Base-by-base conservation (phyloP, 139 green algal species). In the Desmodesmus armatus region DNA sequence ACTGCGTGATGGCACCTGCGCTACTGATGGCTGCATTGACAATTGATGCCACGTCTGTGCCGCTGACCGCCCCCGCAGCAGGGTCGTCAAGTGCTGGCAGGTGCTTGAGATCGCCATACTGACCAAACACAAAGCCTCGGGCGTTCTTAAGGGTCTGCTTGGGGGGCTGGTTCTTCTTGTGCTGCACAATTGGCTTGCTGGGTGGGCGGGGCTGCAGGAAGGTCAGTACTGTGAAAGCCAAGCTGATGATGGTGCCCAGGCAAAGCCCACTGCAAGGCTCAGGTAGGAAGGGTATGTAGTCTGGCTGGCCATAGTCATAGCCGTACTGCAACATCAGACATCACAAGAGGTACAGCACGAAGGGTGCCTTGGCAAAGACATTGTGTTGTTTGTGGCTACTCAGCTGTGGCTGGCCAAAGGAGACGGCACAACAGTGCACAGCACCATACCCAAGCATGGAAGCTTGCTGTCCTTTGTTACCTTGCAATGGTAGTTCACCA, bases 271-370 rank as follows among this genome's bases (percentile, higher is more conserved):
- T 43, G 7, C 60, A 63, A 43, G 41, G 17, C 5, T 25, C 5
- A 7, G 71, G 71, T 25, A 53, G 62, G 27, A 78, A 43, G 17
- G 41, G 41, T 43, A 78, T 41, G 41, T 78, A 62, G 41, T 78
- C 71, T 40, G 41, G 71, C n/a, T 33, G 5, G 25, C 71, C 71
- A 31, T 78, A 78, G 43, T 78, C 71, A n/a, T 78, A 78, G 17
- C 43, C n/a, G 27, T 55, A 7, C 71, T 78, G 43, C 71, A 78
- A 13, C 5, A 58, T 13, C 58, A 66, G 58, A 23, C 7, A 27
- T 27, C 17, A 69, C 7, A 11, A 69, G 7, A 69, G 29, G 19
- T 29, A 69, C 15, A n/a, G 15, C 9, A 75, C 5, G 60, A 69
- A 23, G 33, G 21, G 60, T 35, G 21, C 15, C 15, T 37, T 11